These are phyloP conservation scores for Lobulomyces angularis DNA, from an alignment of 192 early-diverging fungal genomes.

Conservation along the genomic window DNA sequence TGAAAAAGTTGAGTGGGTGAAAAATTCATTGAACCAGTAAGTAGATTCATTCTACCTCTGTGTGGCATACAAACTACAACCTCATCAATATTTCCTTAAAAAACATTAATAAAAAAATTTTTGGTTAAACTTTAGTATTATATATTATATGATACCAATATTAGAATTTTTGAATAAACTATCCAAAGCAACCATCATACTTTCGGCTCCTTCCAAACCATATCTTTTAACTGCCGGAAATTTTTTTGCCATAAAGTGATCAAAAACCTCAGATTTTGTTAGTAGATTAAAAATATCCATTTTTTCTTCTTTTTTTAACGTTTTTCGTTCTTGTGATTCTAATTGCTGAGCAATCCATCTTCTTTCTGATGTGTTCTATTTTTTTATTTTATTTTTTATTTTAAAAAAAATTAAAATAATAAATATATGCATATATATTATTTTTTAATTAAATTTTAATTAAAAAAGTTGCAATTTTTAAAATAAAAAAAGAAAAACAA, in stretches of 20 bases:
- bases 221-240: slow-evolving; percentile 95
- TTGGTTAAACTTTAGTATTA: slow-evolving; percentile 1
- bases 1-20: slow-evolving; percentile 73
- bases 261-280: slow-evolving; percentile 76
- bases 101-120: slow-evolving; percentile 8
- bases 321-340: slow-evolving; percentile 57
- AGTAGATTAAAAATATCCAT: slow-evolving; percentile 66
- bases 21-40: slow-evolving; percentile 77
- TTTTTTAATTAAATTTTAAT: slow-evolving; percentile 1
- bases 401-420: background rate
- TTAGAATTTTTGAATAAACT: slow-evolving; percentile 62
- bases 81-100: slow-evolving; percentile 60
- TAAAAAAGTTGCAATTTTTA: no score
- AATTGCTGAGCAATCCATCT: slow-evolving; percentile 81
- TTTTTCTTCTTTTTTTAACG: slow-evolving; percentile 47
- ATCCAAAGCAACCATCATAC: slow-evolving; percentile 86
- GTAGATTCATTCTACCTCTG: slow-evolving; percentile 84
- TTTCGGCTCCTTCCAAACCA: slow-evolving; percentile 91
- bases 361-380: slow-evolving; percentile 61
- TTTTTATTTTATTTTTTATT: background rate
- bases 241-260: slow-evolving; percentile 95
- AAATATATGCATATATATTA: slow-evolving; percentile 2
- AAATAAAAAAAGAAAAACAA: background rate
- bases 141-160: slow-evolving; percentile 22
- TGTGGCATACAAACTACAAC: slow-evolving; percentile 93